Evolutionary conservation across 2,329 filamentous ascomycete species (phyloP).

Genomic region (Rosellinia necatrix): DNA sequence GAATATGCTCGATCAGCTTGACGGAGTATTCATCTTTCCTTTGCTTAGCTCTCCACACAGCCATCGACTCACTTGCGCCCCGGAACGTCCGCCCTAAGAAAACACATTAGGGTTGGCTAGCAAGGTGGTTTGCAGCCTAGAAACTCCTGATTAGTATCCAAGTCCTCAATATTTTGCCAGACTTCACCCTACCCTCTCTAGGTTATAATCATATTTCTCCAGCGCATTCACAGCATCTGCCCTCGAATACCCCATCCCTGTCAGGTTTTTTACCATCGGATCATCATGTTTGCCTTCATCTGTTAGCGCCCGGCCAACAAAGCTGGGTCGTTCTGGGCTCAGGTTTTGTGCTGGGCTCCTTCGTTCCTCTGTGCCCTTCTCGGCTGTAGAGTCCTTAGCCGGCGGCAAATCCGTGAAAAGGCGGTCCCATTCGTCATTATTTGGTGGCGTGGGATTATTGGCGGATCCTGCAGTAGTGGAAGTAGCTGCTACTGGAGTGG

Average conservation of each 20-base stretch:
- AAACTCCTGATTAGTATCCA: constrained; percentile 30
- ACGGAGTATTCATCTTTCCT: constrained; percentile 2
- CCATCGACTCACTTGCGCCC: constrained; percentile 7
- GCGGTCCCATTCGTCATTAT: constrained; percentile 87
- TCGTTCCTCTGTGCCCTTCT: constrained; percentile 33
- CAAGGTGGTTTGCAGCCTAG: constrained; percentile 61
- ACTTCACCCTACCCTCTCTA: constrained; percentile 75
- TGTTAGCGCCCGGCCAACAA: constrained; percentile 68
- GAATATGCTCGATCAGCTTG: too few relatives aligned
- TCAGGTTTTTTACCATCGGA: constrained; percentile 86
- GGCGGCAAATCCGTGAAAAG: constrained; percentile 84
- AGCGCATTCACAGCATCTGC: constrained; percentile 75
- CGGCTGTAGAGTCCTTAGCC: constrained; percentile 42
- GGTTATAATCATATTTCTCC: constrained; percentile 94
- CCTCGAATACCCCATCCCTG: constrained; percentile 84
- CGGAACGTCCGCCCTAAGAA: constrained; percentile 6
- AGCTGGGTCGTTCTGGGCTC: constrained; percentile 34
- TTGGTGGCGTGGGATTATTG: constrained; percentile 47
- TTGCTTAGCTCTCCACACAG: constrained; percentile 3
- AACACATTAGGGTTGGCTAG: constrained; percentile 54
- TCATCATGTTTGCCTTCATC: constrained; percentile 84
- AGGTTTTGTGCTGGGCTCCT: constrained; percentile 34
- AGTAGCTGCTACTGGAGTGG: constrained; percentile 44
- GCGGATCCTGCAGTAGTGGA: constrained; percentile 44
- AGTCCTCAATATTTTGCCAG: constrained; percentile 29